Evolutionary conservation across 2,329 filamentous ascomycete genomes (phyloP).

Genomic region (Alternaria ethzedia): DNA sequence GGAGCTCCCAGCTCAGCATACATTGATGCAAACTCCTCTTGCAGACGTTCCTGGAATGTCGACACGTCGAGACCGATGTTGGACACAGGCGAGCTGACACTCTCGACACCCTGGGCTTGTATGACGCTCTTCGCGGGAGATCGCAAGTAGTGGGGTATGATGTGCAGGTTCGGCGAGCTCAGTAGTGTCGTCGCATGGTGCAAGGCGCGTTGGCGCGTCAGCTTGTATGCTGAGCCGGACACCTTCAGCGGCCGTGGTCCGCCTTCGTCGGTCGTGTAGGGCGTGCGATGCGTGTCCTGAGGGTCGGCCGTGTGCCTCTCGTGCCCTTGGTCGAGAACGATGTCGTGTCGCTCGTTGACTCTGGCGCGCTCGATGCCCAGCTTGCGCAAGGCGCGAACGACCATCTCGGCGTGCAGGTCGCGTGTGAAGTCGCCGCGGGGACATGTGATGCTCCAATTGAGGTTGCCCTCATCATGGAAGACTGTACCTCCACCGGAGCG

Average conservation of each 20-base stretch:
- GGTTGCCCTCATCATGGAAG: slow-evolving; percentile 90
- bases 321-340: slow-evolving; percentile 70
- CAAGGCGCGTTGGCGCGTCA: slow-evolving; percentile 79
- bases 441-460: slow-evolving; percentile 93
- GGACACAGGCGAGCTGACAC: slow-evolving; percentile 81
- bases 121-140: slow-evolving; percentile 82
- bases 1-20: slow-evolving; percentile 60
- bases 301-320: slow-evolving; percentile 33
- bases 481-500: slow-evolving; percentile 91
- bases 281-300: slow-evolving; percentile 53
- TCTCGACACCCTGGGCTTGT: slow-evolving; percentile 84
- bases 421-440: slow-evolving; percentile 79
- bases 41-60: slow-evolving; percentile 55
- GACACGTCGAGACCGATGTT: slow-evolving; percentile 71
- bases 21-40: slow-evolving; percentile 67
- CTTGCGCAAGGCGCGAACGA: slow-evolving; percentile 76
- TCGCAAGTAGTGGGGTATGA: slow-evolving; percentile 72
- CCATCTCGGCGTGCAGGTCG: slow-evolving; percentile 89
- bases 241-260: slow-evolving; percentile 68
- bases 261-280: slow-evolving; percentile 48
- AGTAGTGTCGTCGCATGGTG: slow-evolving; percentile 94
- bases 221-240: slow-evolving; percentile 93
- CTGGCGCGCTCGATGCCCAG: slow-evolving; percentile 66
- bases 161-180: slow-evolving; percentile 72
- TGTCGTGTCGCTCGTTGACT: slow-evolving; percentile 93